Evolutionary conservation across 208 protist genomes (phyloP), one percentile per base, ranked within the genome.

Genomic region (Kentomonas sorsogonicus): DNA sequence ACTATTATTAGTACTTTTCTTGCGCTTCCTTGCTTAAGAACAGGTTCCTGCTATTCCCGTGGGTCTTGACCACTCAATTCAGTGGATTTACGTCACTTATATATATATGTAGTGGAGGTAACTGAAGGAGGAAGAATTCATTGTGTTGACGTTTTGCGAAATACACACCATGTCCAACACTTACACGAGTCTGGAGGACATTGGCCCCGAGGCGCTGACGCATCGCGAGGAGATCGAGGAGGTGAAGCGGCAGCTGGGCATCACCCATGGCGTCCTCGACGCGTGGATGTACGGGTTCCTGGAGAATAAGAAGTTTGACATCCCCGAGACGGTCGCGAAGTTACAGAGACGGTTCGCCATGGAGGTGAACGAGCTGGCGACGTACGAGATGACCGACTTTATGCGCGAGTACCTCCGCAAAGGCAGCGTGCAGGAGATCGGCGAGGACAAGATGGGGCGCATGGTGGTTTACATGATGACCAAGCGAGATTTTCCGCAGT

Each of bases 231-330:
- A 83, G 55, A 31, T 88, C 7, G 80, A 88, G 3, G 73, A 79
- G 63, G 73, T 84, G 60, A 83, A 84, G 62, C 26, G 44, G 11
- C 69, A 62, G 18, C n/a, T 88, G 0, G 62, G 66, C 46, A 79
- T 88, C 46, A 47, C 34, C 0, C 69, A 81, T 54, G 64, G 65
- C 55, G 71, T 82, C 50, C 79, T 79, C 39, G 79, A 87, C 20
- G 69, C 69, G 43, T 91, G 83, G 79, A 67, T 91, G 0, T 91
- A 91, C 53, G 70, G 77, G 9, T 91, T 91, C 38, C 60, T 91
- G 7, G 79, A 87, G 53, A 91, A 91, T 55, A 91, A 91, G 45
- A 84, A 91, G 40, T 91, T 85, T 38, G 56, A 83, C 40, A 58
- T 90, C 16, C 62, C 81, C 6, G 78, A 86, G 43, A 85, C 83